Evolutionary conservation across 306 rosid genomes (phyloP).

Genomic region (Mimosa bimucronata): DNA sequence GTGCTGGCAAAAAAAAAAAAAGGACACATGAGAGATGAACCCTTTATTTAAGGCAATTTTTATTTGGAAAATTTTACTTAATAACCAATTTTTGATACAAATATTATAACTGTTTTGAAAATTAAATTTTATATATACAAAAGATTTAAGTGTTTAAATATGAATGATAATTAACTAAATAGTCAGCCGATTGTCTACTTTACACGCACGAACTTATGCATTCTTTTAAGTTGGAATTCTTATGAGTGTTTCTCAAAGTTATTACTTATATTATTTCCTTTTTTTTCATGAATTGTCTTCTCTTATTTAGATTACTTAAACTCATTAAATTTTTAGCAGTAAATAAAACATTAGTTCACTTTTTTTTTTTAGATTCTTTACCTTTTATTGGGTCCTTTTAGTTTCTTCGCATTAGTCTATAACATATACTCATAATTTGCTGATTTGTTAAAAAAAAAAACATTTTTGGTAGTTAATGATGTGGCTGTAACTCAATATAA

Average conservation of each 20-base stretch:
- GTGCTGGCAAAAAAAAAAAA: no score
- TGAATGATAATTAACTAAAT: neutral
- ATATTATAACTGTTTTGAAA: neutral
- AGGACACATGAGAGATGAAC: no score
- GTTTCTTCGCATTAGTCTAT: neutral
- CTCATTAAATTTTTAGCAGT: neutral
- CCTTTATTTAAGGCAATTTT: constrained; percentile 19
- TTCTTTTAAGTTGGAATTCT: no score
- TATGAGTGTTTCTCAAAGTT: neutral
- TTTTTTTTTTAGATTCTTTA: no score
- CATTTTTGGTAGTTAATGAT: neutral
- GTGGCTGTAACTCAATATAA: neutral
- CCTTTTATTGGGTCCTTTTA: neutral
- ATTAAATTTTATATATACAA: neutral
- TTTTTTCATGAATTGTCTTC: neutral
- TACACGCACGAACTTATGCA: neutral
- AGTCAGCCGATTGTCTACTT: neutral
- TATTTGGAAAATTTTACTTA: neutral
- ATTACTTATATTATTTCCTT: neutral
- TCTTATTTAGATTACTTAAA: no score
- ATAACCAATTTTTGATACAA: neutral
- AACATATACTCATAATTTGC: no score
- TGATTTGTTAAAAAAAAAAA: no score
- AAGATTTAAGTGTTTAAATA: neutral
- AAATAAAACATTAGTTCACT: no score